Evolutionary conservation across 1,284 basidiomycete species (phyloP).

Genomic region (Leccinum pseudoinsigne): DNA sequence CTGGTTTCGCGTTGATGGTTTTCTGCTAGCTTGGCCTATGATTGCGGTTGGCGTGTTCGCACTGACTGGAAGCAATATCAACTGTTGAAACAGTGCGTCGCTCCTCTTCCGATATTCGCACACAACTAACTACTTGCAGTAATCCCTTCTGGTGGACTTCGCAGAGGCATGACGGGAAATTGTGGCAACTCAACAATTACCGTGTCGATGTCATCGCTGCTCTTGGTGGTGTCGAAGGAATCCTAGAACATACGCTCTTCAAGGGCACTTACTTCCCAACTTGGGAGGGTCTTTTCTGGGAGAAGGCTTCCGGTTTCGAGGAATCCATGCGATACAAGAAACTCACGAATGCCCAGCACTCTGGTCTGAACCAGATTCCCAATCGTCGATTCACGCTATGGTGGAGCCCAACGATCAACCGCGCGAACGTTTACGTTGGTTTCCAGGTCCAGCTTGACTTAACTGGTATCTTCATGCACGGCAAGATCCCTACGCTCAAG

Average conservation of each 20-base stretch:
- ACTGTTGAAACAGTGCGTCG: constrained; percentile 78
- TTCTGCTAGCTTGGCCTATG: constrained; percentile 84
- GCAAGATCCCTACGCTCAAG: constrained; percentile 97
- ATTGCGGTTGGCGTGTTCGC: constrained; percentile 96
- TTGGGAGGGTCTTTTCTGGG: constrained; percentile 95
- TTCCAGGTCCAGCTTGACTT: constrained; percentile 99
- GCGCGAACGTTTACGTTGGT: constrained; percentile 98
- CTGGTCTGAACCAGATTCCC: constrained; percentile 97
- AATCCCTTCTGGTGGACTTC: constrained; percentile 99
- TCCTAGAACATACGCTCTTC: constrained; percentile 96
- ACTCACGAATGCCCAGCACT: constrained; percentile 93
- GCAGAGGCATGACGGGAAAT: constrained; percentile 95
- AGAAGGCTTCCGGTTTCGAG: constrained; percentile 93
- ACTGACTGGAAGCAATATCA: constrained; percentile 99
- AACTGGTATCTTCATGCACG: constrained; percentile 96
- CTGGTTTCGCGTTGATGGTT: constrained; percentile 45
- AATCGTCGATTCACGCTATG: constrained; percentile 99
- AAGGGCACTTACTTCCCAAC: constrained; percentile 96
- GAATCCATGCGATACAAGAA: constrained; percentile 99
- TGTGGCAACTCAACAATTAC: constrained; percentile 98
- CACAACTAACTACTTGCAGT: constrained; percentile 37
- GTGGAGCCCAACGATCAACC: constrained; percentile 99
- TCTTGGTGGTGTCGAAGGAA: constrained; percentile 96
- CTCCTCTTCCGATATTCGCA: neutral
- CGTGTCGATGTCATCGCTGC: constrained; percentile 99